Evolutionary conservation across 805 yeast species (phyloP), one percentile per base, ranked within the genome.

Genomic region (Saccharomycopsis capsularis): DNA sequence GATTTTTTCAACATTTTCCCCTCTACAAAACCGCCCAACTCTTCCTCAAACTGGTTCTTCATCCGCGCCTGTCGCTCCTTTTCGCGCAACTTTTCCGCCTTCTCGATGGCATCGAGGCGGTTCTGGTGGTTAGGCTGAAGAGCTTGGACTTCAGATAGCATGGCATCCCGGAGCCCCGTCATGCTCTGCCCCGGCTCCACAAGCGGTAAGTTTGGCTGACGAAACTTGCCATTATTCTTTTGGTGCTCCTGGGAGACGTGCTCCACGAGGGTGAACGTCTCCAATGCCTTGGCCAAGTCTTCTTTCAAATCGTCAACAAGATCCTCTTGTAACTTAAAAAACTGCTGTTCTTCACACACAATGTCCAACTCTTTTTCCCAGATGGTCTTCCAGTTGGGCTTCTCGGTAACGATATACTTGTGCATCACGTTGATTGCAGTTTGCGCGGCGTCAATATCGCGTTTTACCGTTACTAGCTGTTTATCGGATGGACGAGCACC

Each of bases 341-440:
- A 88, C 56, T 91, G 95, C 63, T 93, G 98, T 60, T 90, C 97
- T 59, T 88, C 95, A 55, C 95, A 84, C 13, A 93, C 91, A 34
- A 82, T 82, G 53, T 88, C 93, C 48, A 93, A 73, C 60, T 89
- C 96, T 3, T 82, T 69, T 61, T 90, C 96, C 97, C 99, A 91
- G 6, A 87, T 82, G 56, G 78, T 78, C 60, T 86, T 85, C 96
- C 98, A 89, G 29, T 78, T 79, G 4, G 89, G 82, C 55, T 85
- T 85, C 60, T 89, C 98, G 3, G 70, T 68, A 1, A 64, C 59
- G 36, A 93, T 81, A 59, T 78, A 88, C 3, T 66, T 66, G n/a
- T 74, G 71, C 74, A 89, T 75, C 2, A 64, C 64, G 1, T 63
- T 63, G 39, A 91, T 69, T 16, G 75, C 74, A 0, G 58, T 42